These are phyloP conservation scores for Crithidia mellificae DNA, from an alignment of 208 protist species.

Conservation along the genomic window DNA sequence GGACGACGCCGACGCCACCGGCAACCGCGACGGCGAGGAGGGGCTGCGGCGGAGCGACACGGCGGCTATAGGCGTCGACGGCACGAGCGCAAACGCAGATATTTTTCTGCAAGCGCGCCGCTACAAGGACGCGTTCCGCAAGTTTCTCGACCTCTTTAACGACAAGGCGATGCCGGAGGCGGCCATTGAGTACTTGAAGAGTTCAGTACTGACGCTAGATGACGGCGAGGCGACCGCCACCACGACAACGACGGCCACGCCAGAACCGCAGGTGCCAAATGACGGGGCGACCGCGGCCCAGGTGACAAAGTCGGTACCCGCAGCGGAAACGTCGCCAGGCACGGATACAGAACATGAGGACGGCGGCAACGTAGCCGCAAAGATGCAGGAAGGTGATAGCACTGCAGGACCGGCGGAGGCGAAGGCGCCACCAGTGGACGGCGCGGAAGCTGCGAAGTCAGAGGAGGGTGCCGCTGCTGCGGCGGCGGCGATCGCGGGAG, in stretches of 20 bases:
- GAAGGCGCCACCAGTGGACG: neutral
- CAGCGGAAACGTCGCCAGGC: neutral
- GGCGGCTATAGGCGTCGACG: neutral
- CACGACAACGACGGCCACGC: conserved; percentile 7
- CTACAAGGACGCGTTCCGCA: conserved; percentile 72
- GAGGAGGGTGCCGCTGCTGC: neutral
- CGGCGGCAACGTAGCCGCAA: neutral
- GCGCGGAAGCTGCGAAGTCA: neutral
- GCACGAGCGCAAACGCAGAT: conserved; percentile 25
- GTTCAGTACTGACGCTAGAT: conserved; percentile 32
- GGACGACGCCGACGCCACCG: neutral
- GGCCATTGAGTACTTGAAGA: conserved; percentile 67
- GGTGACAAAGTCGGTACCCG: neutral
- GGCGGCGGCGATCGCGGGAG: neutral
- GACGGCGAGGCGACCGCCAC: neutral
- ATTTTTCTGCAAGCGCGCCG: conserved; percentile 52
- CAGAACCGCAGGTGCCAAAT: neutral
- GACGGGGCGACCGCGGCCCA: neutral
- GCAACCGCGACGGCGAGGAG: neutral
- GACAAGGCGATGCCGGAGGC: conserved; percentile 41
- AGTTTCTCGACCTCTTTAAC: conserved; percentile 79
- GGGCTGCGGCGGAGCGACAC: conserved; percentile 8
- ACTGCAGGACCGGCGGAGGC: neutral
- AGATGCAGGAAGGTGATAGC: neutral
- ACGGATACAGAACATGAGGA: neutral